Base-by-base conservation (phyloP, 441 rosid genomes). In the Melianthus villosus region DNA sequence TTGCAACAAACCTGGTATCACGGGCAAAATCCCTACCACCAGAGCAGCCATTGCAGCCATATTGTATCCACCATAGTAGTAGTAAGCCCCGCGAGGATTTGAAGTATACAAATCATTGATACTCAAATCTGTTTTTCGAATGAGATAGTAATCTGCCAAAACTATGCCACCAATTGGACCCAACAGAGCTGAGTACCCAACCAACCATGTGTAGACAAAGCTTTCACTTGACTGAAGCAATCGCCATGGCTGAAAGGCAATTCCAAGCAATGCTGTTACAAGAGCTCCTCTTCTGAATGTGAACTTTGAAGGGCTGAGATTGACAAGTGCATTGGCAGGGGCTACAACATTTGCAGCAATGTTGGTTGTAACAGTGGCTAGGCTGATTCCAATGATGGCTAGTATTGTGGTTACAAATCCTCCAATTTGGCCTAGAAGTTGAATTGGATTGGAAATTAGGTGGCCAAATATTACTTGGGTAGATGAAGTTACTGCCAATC, bases 261-360 rank as follows among this genome's bases (percentile, higher is more conserved):
- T 79, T 17, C 89, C 83, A 25, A 79, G 70, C 42, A 82, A 16
- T 3, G 94, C 92, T 1, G 94, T 86, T 4, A 82, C 31, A 1
- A 79, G 35, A 14, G 96, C 85, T 8, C 94, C 94, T 50, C 65
- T 69, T 44, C 77, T 60, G 33, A 82, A 85, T 2, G 85, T 82
- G 72, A 79, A 79, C 13, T 37, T 54, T 17, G 86, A 72, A 25
- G 94, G 92, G 65, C 64, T 72, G 7, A 82, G 81, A 49, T 82
- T 85, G 45, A 79, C 85, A 0, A 85, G 69, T 2, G 87, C 96
- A 44, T 82, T 85, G 3, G 96, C 94, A 0, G 94, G 94, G 3
- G 87, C 92, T 7, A 79, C 73, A 2, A 79, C 85, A 38, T 85
- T 85, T 26, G 96, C 96, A 14, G 92, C 96, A 14, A 82, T 82